Evolutionary conservation across 208 protist genomes (phyloP), one percentile per base, ranked within the genome.

Genomic region (Trypanosoma scelopori): DNA sequence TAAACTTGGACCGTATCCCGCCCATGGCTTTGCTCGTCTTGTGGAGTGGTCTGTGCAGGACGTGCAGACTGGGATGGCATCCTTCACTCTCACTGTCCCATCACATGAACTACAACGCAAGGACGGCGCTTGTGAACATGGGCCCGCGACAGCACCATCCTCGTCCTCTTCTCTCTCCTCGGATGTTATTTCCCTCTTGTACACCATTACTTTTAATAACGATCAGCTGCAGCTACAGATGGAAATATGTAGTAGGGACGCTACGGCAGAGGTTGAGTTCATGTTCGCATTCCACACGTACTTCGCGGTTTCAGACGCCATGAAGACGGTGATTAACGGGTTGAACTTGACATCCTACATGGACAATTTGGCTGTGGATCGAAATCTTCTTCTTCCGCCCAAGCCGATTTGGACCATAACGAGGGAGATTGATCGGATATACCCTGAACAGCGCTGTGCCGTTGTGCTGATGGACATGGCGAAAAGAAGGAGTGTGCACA

Each of bases 231-330:
- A 70, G 23, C 49, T 94, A 49, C 72, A 72, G 27, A 93, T 97
- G 66, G 62, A 78, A 37, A 71, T 95, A 5, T 64, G 58, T 5
- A 97, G 94, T 74, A 69, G 41, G 11, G 80, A 77, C 63, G 66
- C 73, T 22, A 64, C 71, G 30, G 51, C 43, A 23, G 45, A 74
- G 23, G 67, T 81, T 12, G 69, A 64, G 20, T 97, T 95, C 70
- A 73, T 76, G 52, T 88, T 89, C 42, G 82, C 85, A 55, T 93
- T 97, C 57, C 92, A 97, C 78, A 90, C 84, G 5, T 97, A 97
- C 69, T 97, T 95, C 63, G 71, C 78, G 1, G 71, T 93, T 27
- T 66, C 66, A 18, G 62, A 89, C 61, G 68, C 91, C 37, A 48
- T 75, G 32, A 46, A 78, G 37, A 86, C 85, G 6, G 50, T 80